A percentile compares a stretch with the other conserved stretches of the same genome.
Evolutionary conservation across 176 grass and related monocot species (phyloP).

Genomic region (Canna indica): DNA sequence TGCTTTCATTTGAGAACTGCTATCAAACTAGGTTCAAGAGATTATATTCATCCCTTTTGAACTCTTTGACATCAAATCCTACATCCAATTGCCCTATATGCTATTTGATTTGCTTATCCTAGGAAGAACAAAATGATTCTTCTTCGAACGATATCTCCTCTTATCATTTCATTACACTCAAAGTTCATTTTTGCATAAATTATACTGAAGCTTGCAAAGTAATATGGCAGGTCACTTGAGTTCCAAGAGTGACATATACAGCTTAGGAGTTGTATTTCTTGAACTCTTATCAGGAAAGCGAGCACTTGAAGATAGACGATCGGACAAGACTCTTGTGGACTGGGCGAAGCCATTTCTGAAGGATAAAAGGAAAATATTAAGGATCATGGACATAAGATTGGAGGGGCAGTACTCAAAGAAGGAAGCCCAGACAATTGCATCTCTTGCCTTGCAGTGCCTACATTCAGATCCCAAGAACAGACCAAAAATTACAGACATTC

Average conservation of each 20-base stretch:
- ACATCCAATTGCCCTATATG: too few relatives aligned
- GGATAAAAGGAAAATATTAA: constrained; percentile 9
- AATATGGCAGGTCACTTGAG: constrained; percentile 17
- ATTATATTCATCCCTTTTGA: too few relatives aligned
- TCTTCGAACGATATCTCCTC: too few relatives aligned
- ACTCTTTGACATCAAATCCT: too few relatives aligned
- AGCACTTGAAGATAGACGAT: constrained; percentile 5
- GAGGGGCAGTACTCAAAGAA: constrained; percentile 17
- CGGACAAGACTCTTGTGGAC: not conserved
- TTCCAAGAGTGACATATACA: constrained; percentile 15
- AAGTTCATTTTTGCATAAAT: too few relatives aligned
- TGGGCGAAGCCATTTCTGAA: not conserved
- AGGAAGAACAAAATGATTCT: too few relatives aligned
- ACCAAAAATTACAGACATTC: constrained; percentile 6
- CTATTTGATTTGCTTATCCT: too few relatives aligned
- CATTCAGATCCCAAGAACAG: constrained; percentile 11
- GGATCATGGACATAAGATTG: constrained; percentile 14
- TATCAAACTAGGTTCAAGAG: too few relatives aligned
- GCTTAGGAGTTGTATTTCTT: constrained; percentile 6
- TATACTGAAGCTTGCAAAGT: too few relatives aligned
- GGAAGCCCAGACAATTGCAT: constrained; percentile 6
- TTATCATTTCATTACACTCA: too few relatives aligned
- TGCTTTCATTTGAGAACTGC: too few relatives aligned
- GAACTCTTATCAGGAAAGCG: constrained; percentile 18
- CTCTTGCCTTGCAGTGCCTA: constrained; percentile 5